Conservation (phyloP, 257 asterid species). For the Forsythia suspensa region DNA sequence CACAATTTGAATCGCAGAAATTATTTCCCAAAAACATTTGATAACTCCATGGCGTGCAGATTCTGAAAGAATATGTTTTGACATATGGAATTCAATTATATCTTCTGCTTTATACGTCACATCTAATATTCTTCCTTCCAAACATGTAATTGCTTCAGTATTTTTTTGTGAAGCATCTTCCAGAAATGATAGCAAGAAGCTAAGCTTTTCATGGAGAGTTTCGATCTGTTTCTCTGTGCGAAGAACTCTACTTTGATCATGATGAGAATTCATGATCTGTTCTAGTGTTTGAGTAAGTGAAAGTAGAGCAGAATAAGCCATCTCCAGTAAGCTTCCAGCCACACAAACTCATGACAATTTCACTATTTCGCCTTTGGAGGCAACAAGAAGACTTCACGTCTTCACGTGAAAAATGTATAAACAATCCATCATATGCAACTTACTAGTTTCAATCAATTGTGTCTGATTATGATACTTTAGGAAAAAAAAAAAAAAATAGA, state of each 20-base stretch:
- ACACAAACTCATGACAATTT: no score
- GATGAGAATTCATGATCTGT: neutral
- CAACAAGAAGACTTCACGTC: no score
- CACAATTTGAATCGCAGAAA: no score
- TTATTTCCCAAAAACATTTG: no score
- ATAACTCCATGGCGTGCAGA: neutral
- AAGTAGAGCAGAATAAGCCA: constrained; percentile 15
- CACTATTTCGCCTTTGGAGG: no score
- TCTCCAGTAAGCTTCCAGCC: neutral
- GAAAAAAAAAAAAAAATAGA: no score
- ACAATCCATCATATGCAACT: no score
- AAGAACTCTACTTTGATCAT: neutral
- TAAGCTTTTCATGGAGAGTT: neutral
- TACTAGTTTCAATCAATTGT: no score
- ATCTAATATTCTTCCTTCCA: constrained; percentile 5
- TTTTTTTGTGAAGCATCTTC: neutral
- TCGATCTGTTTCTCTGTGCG: neutral
- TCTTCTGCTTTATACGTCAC: constrained; percentile 2
- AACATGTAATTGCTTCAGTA: neutral
- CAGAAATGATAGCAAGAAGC: neutral
- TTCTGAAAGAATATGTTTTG: neutral
- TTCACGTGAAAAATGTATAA: no score
- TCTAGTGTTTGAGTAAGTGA: constrained; percentile 3
- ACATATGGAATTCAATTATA: neutral
- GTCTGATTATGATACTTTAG: no score